phyloP scores from a whole-genome alignment of 2,329 filamentous ascomycete genomes.

The Apiospora arundinis region DNA sequence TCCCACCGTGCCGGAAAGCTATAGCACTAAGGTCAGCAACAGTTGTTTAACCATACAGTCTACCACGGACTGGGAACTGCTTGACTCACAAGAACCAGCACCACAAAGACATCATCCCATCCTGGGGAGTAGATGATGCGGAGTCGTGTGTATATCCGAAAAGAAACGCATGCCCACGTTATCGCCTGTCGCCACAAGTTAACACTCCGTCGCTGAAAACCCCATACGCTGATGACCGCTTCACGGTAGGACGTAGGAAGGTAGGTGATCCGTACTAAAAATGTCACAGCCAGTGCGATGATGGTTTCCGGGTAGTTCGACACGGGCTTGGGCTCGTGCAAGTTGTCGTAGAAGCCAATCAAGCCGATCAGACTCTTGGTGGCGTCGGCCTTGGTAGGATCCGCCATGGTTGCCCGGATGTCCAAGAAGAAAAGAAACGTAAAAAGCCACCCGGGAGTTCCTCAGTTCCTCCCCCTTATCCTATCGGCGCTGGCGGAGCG shows the following conservation, averaged over 20 bases:
- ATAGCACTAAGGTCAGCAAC: background rate
- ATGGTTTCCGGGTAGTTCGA: constrained; percentile 31
- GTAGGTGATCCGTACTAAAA: no score
- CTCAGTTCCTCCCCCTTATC: background rate
- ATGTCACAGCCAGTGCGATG: constrained; percentile 24
- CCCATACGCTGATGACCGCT: no score
- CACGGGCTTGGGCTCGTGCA: constrained; percentile 30
- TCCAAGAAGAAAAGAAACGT: background rate
- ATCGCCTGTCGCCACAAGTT: background rate
- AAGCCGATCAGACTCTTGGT: constrained; percentile 26
- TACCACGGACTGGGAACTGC: background rate
- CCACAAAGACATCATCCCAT: constrained; percentile 35
- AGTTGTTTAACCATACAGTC: background rate
- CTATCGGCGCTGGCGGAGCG: background rate
- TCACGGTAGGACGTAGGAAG: no score
- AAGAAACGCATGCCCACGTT: constrained; percentile 28
- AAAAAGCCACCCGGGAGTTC: no score
- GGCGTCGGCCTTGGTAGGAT: constrained; percentile 25
- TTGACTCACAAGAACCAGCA: constrained; percentile 26
- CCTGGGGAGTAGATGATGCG: constrained; percentile 29
- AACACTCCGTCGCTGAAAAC: no score
- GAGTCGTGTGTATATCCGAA: constrained; percentile 33
- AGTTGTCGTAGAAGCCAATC: constrained; percentile 30
- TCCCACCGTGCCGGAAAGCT: constrained; percentile 11
- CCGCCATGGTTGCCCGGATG: background rate